phyloP scores from a whole-genome alignment of 257 asterid genomes.

The Pogostemon cablin region DNA sequence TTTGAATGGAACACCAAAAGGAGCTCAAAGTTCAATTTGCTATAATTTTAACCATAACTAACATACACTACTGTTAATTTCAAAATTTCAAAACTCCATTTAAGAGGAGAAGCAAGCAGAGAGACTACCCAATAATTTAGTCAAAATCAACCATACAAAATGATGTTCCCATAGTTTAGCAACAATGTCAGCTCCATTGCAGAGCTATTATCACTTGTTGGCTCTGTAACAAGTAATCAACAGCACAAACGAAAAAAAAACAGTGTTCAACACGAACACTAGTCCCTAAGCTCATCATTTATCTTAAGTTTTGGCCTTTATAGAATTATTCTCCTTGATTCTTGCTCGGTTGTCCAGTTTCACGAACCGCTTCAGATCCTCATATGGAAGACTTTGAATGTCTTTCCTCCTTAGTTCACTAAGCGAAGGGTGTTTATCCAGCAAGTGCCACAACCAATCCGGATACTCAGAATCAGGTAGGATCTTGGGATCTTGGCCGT shows the following conservation, averaged over 20 bases:
- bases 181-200: conserved; percentile 18
- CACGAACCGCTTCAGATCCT: conserved; percentile 82
- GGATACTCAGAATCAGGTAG: conserved; percentile 86
- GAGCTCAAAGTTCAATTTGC: neutral
- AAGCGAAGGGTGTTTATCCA: conserved; percentile 73
- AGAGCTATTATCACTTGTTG: conserved; percentile 15
- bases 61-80: neutral
- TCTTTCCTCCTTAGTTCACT: conserved; percentile 85
- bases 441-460: conserved; percentile 85
- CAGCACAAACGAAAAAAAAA: conserved; percentile 1
- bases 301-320: conserved; percentile 62
- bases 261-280: conserved; percentile 12
- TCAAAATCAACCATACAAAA: conserved; percentile 19
- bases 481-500: conserved; percentile 84
- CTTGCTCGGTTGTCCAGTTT: conserved; percentile 92
- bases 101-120: neutral
- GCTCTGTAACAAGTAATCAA: conserved; percentile 7
- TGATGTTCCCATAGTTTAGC: neutral
- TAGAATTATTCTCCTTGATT: conserved; percentile 86
- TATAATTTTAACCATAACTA: neutral
- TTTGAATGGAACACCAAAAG: neutral
- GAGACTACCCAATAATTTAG: neutral
- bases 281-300: neutral
- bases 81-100: neutral
- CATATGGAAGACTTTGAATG: conserved; percentile 59